phyloP scores from a whole-genome alignment of 495 filamentous ascomycete species.

The Glonium stellatum region DNA sequence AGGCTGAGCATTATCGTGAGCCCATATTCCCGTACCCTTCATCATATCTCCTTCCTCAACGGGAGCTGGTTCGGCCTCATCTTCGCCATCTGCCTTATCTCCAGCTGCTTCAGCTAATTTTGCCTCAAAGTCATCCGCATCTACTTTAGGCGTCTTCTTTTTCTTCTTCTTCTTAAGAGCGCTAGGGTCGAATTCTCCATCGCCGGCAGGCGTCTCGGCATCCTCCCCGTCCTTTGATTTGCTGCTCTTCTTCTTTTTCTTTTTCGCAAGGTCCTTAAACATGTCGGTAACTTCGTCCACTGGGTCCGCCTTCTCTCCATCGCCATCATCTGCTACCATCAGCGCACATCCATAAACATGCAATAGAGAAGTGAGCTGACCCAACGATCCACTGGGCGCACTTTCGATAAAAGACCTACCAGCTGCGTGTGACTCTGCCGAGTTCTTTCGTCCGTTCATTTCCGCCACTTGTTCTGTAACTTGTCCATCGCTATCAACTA shows the following conservation, averaged over 20 bases:
- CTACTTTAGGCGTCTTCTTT: constrained; percentile 57
- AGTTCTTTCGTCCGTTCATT: constrained; percentile 51
- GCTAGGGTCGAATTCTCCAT: constrained; percentile 66
- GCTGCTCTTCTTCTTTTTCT: constrained; percentile 72
- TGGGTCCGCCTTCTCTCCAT: constrained; percentile 47
- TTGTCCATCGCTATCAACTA: constrained; percentile 78
- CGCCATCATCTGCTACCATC: constrained; percentile 18
- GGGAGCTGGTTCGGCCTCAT: constrained; percentile 46
- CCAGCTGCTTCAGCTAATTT: constrained; percentile 66
- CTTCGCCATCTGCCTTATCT: constrained; percentile 41
- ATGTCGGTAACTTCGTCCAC: constrained; percentile 66
- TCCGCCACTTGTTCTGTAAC: constrained; percentile 63
- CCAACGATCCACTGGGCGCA: constrained; percentile 3
- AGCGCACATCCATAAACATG: constrained; percentile 2
- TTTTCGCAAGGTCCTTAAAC: constrained; percentile 83
- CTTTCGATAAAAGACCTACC: constrained; percentile 42
- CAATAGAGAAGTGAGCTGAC: not conserved
- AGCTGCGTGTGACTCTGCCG: constrained; percentile 60
- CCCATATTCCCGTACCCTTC: constrained; percentile 90
- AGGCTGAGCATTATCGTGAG: constrained; percentile 63
- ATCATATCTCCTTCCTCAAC: constrained; percentile 66
- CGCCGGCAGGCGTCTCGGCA: constrained; percentile 52
- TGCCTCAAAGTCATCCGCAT: constrained; percentile 68
- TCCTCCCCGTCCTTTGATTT: constrained; percentile 55
- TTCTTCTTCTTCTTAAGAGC: constrained; percentile 93